Conservation (phyloP, 176 grass and related monocot species). For the Musa schizocarpa region DNA sequence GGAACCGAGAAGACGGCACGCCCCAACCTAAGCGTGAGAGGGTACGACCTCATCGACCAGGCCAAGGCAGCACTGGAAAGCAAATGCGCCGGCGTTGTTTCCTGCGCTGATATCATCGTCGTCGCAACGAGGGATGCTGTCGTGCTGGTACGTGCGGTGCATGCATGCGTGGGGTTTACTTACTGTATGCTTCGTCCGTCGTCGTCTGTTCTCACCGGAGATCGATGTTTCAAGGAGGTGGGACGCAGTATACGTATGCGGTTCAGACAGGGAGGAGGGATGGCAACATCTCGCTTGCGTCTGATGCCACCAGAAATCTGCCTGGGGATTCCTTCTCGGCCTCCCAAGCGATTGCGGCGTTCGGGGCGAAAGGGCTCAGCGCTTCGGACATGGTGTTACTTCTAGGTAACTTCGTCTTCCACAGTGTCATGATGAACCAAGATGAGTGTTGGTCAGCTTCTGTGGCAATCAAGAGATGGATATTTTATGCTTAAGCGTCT, state of each 20-base stretch:
- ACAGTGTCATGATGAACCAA: no score
- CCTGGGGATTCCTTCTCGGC: constrained; percentile 30
- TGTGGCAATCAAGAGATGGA: no score
- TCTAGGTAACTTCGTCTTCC: constrained; percentile 31
- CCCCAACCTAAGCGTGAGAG: no score
- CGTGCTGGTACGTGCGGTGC: constrained; percentile 31
- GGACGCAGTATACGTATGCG: constrained; percentile 39
- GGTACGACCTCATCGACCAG: no score
- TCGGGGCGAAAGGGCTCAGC: constrained; percentile 44
- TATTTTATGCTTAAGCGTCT: no score
- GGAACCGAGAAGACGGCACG: no score
- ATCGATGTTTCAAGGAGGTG: constrained; percentile 1
- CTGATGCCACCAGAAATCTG: constrained; percentile 20
- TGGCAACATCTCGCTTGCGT: constrained; percentile 42
- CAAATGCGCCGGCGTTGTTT: constrained; percentile 23
- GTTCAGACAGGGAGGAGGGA: constrained; percentile 57
- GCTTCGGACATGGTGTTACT: constrained; percentile 61
- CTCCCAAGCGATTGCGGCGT: constrained; percentile 32
- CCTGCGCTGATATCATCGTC: constrained; percentile 60
- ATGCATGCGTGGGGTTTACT: no score
- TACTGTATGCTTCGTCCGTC: neutral
- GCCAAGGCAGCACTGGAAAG: no score
- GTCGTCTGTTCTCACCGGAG: neutral
- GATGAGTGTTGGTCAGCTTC: no score
- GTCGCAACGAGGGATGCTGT: constrained; percentile 61